These are phyloP conservation scores for Syzygium syzygioides DNA, from an alignment of 441 rosid genomes.

Conservation along the genomic window DNA sequence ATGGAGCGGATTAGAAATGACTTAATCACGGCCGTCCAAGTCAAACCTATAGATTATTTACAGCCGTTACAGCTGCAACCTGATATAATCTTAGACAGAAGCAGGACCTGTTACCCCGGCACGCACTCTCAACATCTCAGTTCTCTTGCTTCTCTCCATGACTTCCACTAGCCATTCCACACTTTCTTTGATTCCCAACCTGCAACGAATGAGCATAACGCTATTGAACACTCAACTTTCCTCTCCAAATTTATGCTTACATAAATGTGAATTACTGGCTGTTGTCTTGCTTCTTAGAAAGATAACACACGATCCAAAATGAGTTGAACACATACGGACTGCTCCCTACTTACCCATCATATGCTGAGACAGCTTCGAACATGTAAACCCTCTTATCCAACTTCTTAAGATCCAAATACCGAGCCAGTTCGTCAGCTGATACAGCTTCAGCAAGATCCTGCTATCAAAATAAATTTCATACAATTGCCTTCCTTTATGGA, in stretches of 20 bases:
- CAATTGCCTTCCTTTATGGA: background rate
- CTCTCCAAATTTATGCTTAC: background rate
- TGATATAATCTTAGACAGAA: constrained; percentile 18
- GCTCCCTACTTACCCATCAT: constrained; percentile 66
- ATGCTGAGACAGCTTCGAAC: constrained; percentile 89
- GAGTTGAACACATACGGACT: background rate
- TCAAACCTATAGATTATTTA: constrained; percentile 36
- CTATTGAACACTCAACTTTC: background rate
- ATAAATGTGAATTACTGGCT: background rate
- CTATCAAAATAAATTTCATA: background rate
- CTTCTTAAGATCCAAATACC: constrained; percentile 86
- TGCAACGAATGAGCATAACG: constrained; percentile 19
- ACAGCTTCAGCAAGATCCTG: constrained; percentile 92
- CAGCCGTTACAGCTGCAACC: constrained; percentile 31
- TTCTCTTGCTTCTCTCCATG: constrained; percentile 98
- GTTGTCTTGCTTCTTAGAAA: background rate
- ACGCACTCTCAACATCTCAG: constrained; percentile 73
- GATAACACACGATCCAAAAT: background rate
- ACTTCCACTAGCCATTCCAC: constrained; percentile 85
- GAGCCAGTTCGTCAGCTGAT: constrained; percentile 74
- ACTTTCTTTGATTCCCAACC: constrained; percentile 84
- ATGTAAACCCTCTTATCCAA: constrained; percentile 83
- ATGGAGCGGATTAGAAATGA: background rate
- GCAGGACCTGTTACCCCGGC: constrained; percentile 40
- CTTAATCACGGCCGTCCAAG: constrained; percentile 26